Evolutionary conservation across 768 basidiomycete species (phyloP).

Genomic region (Leccinum subgranulosum): DNA sequence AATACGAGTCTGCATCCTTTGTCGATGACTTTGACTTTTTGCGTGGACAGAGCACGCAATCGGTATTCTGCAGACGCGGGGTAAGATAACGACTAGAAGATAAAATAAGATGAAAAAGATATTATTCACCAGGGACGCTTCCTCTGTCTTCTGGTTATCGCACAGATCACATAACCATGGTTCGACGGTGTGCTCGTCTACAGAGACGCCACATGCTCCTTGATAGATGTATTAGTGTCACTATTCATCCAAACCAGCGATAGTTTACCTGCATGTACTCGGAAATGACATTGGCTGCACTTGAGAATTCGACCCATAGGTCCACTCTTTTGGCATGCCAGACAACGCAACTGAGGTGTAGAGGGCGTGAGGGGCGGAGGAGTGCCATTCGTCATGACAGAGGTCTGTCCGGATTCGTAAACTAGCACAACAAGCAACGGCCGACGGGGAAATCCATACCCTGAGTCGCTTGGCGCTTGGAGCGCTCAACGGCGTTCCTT

Average conservation of each 20-base stretch:
- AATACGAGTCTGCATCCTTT: constrained; percentile 57
- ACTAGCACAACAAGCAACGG: neutral
- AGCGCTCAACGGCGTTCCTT: constrained; percentile 57
- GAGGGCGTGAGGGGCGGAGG: constrained; percentile 57
- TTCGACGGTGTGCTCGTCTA: constrained; percentile 61
- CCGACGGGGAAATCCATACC: constrained; percentile 29
- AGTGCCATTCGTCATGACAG: constrained; percentile 47
- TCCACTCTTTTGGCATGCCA: constrained; percentile 72
- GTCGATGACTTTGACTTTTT: constrained; percentile 32
- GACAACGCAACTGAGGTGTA: constrained; percentile 66
- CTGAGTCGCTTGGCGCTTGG: constrained; percentile 63
- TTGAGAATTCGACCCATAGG: constrained; percentile 75
- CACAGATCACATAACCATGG: constrained; percentile 89
- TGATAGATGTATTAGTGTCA: constrained; percentile 5
- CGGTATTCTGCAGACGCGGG: constrained; percentile 53
- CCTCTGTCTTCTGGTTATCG: constrained; percentile 74
- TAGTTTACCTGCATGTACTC: constrained; percentile 68
- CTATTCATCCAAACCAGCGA: neutral
- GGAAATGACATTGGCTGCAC: constrained; percentile 77
- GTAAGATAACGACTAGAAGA: neutral
- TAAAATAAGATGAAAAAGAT: neutral
- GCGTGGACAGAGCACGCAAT: constrained; percentile 83
- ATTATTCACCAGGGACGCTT: constrained; percentile 71
- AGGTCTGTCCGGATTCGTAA: constrained; percentile 16
- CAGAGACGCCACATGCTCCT: constrained; percentile 69